phyloP scores from a whole-genome alignment of 495 filamentous ascomycete species.

The Talaromyces trachyspermus region DNA sequence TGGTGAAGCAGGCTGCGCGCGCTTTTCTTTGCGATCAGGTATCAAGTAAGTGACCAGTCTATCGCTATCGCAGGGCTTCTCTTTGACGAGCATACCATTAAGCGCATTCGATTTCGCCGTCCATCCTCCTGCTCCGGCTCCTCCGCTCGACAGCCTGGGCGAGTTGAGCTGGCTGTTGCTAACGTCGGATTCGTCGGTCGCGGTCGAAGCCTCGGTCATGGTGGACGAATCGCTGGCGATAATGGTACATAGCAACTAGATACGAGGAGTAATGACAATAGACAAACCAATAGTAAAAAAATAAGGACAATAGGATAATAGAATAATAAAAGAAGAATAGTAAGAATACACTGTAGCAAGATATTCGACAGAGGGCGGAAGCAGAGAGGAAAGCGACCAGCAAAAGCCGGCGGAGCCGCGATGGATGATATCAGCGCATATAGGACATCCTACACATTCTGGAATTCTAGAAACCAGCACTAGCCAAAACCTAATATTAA shows the following conservation, averaged over 20 bases:
- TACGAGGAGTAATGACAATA: not conserved
- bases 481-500: too few species aligned
- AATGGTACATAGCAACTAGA: too few species aligned
- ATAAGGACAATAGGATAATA: constrained; percentile 17
- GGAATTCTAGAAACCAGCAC: too few species aligned
- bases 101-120: constrained; percentile 2
- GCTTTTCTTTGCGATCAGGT: constrained; percentile 12
- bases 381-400: too few species aligned
- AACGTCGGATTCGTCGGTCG: constrained; percentile 14
- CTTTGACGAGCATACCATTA: constrained; percentile 7
- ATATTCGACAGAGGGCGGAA: too few species aligned
- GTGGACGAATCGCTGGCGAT: constrained; percentile 10
- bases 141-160: constrained; percentile 16
- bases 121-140: not conserved
- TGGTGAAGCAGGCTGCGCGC: not conserved
- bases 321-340: too few species aligned
- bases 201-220: constrained; percentile 25
- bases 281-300: constrained; percentile 5
- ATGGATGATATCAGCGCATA: too few species aligned
- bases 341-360: too few species aligned
- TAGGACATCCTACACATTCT: too few species aligned
- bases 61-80: constrained; percentile 4
- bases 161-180: constrained; percentile 11
- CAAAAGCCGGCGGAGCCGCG: too few species aligned
- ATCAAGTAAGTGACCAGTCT: too few species aligned